Conservation (phyloP, 2,329 filamentous ascomycete species). For the Calonectria pteridis region DNA sequence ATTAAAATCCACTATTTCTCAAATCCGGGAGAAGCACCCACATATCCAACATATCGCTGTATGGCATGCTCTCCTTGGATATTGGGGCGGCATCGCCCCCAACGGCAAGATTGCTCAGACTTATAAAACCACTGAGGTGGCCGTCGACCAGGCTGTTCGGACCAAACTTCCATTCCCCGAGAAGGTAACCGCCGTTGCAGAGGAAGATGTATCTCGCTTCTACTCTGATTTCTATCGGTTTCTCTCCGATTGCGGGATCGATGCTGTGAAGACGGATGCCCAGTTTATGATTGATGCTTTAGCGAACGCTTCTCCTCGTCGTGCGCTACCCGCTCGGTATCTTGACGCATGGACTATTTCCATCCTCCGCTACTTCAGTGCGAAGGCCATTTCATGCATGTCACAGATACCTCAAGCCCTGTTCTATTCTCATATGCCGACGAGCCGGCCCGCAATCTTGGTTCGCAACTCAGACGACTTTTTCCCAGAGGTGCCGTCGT, state of each 20-base stretch:
- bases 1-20: constrained; percentile 76
- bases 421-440: constrained; percentile 85
- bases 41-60: constrained; percentile 88
- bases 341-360: constrained; percentile 89
- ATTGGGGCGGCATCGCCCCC: constrained; percentile 91
- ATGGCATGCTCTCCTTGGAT: constrained; percentile 91
- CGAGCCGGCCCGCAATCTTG: constrained; percentile 78
- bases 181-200: constrained; percentile 78
- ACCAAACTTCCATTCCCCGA: constrained; percentile 67
- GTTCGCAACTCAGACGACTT: constrained; percentile 93
- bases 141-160: constrained; percentile 61
- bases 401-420: constrained; percentile 88
- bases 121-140: constrained; percentile 80
- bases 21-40: constrained; percentile 77
- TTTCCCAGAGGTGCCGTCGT: constrained; percentile 84
- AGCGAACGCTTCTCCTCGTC: constrained; percentile 75
- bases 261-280: constrained; percentile 92
- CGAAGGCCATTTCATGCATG: constrained; percentile 92
- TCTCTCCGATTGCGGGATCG: constrained; percentile 78
- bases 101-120: constrained; percentile 78
- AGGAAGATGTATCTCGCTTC: constrained; percentile 79
- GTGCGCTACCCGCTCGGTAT: constrained; percentile 78
- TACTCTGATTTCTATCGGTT: constrained; percentile 95
- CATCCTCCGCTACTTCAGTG: constrained; percentile 81
- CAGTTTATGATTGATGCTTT: constrained; percentile 91